A percentile compares a stretch with the other conserved stretches of the same genome.
These are phyloP conservation scores for Populus trichocarpa DNA, from an alignment of 441 rosid genomes.

Conservation along the genomic window DNA sequence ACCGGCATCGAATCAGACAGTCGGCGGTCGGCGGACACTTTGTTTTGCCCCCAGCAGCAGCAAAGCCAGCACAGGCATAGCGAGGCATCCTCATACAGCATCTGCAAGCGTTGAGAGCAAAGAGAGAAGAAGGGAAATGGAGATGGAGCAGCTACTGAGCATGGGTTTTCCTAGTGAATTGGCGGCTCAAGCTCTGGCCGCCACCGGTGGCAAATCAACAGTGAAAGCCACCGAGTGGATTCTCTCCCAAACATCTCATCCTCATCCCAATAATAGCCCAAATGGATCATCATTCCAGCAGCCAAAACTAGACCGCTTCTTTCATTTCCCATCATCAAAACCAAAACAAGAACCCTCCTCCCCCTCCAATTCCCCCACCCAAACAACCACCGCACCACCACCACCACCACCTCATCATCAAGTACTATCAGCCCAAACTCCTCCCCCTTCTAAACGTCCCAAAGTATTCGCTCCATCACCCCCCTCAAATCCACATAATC, in stretches of 20 bases:
- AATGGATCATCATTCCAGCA: conserved; percentile 33
- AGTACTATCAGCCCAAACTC: conserved; percentile 3
- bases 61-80: not conserved
- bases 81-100: not conserved
- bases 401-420: not conserved
- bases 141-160: conserved; percentile 55
- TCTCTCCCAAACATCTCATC: conserved; percentile 28
- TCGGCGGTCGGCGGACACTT: not conserved
- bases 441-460: conserved; percentile 32
- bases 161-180: conserved; percentile 57
- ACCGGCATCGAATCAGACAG: not conserved
- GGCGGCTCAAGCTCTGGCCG: conserved; percentile 54
- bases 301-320: conserved; percentile 63
- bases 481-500: not conserved
- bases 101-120: not conserved
- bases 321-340: conserved; percentile 20
- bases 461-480: conserved; percentile 3
- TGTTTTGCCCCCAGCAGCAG: not conserved
- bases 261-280: not conserved
- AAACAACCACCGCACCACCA: conserved; percentile 19
- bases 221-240: conserved; percentile 65
- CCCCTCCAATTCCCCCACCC: conserved; percentile 12
- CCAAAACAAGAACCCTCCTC: conserved; percentile 25
- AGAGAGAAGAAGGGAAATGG: conserved; percentile 18
- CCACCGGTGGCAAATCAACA: conserved; percentile 59